Percentiles rank a stretch among this genome's conserved stretches.
Conservation (phyloP, 192 early-diverging fungal genomes). For the Entophlyctis helioformis region DNA sequence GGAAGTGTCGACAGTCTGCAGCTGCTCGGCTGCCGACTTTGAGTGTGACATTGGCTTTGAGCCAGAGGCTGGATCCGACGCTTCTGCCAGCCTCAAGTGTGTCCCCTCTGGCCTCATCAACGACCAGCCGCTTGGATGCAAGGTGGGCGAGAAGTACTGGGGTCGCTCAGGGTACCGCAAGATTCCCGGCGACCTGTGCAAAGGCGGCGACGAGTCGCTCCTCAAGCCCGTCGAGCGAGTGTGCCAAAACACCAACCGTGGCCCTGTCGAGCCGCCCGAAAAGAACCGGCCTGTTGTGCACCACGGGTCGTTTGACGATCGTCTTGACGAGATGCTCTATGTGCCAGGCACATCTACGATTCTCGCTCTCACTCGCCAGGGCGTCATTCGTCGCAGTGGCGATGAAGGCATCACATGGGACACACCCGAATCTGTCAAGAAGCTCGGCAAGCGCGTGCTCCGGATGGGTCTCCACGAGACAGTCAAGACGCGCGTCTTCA, state of each 20-base stretch:
- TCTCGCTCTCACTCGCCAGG: slow-evolving; percentile 44
- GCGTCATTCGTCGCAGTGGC: slow-evolving; percentile 52
- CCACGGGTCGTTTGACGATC: slow-evolving; percentile 22
- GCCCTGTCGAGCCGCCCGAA: slow-evolving; percentile 3
- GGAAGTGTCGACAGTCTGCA: slow-evolving; percentile 39
- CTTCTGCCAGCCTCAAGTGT: slow-evolving; percentile 31
- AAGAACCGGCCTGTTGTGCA: slow-evolving; percentile 1
- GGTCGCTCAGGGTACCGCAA: slow-evolving; percentile 69
- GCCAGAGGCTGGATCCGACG: slow-evolving; percentile 23
- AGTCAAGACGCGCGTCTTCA: slow-evolving; percentile 42
- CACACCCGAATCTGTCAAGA: slow-evolving; percentile 16
- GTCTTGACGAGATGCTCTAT: slow-evolving; percentile 49
- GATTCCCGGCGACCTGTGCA: slow-evolving; percentile 77
- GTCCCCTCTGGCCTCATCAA: slow-evolving; percentile 34
- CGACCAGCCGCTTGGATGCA: slow-evolving; percentile 56
- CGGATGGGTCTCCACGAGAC: slow-evolving; percentile 62
- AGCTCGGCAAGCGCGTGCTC: slow-evolving; percentile 32
- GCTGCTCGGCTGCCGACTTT: slow-evolving; percentile 72
- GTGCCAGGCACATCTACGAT: slow-evolving; percentile 50
- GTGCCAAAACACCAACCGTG: slow-evolving; percentile 5
- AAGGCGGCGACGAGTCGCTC: slow-evolving; percentile 44
- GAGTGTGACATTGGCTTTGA: slow-evolving; percentile 86
- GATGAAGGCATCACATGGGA: slow-evolving; percentile 73
- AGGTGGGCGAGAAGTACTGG: slow-evolving; percentile 48
- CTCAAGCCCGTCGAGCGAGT: neutral